Conservation (phyloP, 768 basidiomycete species). For the Hericium rajendrae region DNA sequence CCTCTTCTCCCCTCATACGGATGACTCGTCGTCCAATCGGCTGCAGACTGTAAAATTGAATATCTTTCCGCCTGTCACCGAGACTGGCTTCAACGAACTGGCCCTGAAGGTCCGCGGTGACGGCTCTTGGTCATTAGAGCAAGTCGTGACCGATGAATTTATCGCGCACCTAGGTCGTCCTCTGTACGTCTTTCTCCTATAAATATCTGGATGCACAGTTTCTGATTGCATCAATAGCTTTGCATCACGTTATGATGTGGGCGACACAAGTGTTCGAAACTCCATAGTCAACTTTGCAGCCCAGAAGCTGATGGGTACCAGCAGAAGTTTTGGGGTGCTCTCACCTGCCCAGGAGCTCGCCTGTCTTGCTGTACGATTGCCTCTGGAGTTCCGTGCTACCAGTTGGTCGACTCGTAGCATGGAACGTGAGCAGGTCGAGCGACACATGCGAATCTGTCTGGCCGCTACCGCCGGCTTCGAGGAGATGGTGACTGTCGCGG, state of each 20-base stretch:
- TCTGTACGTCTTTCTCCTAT: slow-evolving; percentile 14
- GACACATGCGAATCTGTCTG: slow-evolving; percentile 23
- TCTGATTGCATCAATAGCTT: slow-evolving; percentile 6
- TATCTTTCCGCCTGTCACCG: slow-evolving; percentile 12
- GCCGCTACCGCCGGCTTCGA: slow-evolving; percentile 14
- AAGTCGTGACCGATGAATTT: slow-evolving; percentile 12
- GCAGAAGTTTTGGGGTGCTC: too few relatives aligned
- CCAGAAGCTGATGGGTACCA: slow-evolving; percentile 1
- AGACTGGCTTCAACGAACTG: slow-evolving; percentile 19
- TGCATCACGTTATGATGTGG: slow-evolving; percentile 9
- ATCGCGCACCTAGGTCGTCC: slow-evolving; percentile 18
- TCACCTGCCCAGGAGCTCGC: slow-evolving; percentile 1
- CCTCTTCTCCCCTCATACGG: slow-evolving; percentile 2
- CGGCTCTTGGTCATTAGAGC: slow-evolving; percentile 7
- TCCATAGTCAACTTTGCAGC: slow-evolving; percentile 8
- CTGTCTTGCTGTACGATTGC: slow-evolving; percentile 15
- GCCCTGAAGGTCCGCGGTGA: slow-evolving; percentile 5
- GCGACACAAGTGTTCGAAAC: background rate
- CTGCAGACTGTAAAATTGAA: slow-evolving; percentile 3
- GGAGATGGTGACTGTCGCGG: slow-evolving; percentile 15
- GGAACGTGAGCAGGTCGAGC: slow-evolving; percentile 22
- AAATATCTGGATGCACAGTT: background rate
- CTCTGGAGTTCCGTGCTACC: slow-evolving; percentile 22
- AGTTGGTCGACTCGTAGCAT: slow-evolving; percentile 3
- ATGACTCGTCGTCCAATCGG: slow-evolving; percentile 3